Percentiles rank a stretch among this genome's conserved stretches.
Conservation (phyloP, 495 filamentous ascomycete species). For the Neurospora sp. region DNA sequence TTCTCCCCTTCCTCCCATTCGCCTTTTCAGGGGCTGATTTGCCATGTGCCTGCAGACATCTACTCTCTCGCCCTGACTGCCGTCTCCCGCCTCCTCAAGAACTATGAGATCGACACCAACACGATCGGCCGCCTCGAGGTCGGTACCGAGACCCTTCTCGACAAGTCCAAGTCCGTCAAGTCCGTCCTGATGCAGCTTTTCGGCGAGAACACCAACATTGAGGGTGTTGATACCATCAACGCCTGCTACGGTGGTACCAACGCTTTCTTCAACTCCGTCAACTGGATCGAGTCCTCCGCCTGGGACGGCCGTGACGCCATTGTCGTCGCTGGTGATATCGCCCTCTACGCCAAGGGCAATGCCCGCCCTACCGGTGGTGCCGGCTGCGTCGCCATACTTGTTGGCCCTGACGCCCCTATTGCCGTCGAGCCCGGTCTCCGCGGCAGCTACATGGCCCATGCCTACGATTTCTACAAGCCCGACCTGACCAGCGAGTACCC, state of each 20-base stretch:
- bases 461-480: constrained; percentile 99
- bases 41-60: constrained; percentile 57
- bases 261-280: constrained; percentile 91
- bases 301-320: constrained; percentile 96
- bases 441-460: constrained; percentile 86
- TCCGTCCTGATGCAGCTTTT: constrained; percentile 99
- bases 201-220: constrained; percentile 76
- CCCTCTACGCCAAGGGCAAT: constrained; percentile 92
- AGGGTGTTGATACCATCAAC: constrained; percentile 94
- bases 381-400: constrained; percentile 86
- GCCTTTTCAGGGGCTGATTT: constrained; percentile 17
- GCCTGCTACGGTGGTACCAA: constrained; percentile 99
- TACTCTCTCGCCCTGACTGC: constrained; percentile 93
- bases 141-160: constrained; percentile 93
- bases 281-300: constrained; percentile 95
- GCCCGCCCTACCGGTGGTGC: constrained; percentile 94
- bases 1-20: constrained; percentile 6
- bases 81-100: constrained; percentile 76
- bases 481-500: constrained; percentile 98
- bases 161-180: constrained; percentile 99
- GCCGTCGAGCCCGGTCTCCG: constrained; percentile 87
- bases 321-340: constrained; percentile 94
- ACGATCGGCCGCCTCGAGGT: constrained; percentile 92
- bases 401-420: constrained; percentile 87
- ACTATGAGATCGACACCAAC: constrained; percentile 87